Conservation (phyloP, 331 rosid species). For the Quercus phellos region DNA sequence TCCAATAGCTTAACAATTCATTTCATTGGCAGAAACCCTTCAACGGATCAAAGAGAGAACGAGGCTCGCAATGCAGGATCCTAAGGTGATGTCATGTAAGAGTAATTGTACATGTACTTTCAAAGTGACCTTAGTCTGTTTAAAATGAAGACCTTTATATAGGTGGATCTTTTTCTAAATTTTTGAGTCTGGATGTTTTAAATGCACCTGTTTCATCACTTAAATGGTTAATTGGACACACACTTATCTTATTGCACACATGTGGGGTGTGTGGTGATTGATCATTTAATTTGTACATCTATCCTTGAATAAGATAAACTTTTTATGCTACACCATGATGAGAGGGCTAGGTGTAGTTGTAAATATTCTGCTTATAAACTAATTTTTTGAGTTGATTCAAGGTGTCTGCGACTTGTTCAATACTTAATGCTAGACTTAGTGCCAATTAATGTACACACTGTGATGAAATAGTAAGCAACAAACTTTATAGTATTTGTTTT, state of each 20-base stretch:
- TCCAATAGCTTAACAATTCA: conserved; percentile 3
- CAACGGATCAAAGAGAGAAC: conserved; percentile 83
- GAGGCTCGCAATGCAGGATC: conserved; percentile 93
- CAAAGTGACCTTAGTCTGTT: conserved; percentile 18
- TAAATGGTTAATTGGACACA: neutral
- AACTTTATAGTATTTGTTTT: neutral
- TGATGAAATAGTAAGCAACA: neutral
- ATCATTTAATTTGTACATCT: neutral
- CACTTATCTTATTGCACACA: neutral
- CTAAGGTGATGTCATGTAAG: conserved; percentile 99
- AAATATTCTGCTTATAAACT: neutral
- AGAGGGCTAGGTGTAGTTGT: neutral
- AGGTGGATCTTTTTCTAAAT: neutral
- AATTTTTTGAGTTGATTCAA: neutral
- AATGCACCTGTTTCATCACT: neutral
- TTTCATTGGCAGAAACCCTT: conserved; percentile 63
- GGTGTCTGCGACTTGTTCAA: neutral
- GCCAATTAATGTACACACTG: neutral
- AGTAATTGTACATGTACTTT: conserved; percentile 41
- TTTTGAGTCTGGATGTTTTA: neutral
- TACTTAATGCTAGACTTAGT: neutral
- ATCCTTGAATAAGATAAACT: neutral
- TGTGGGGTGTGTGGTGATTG: neutral
- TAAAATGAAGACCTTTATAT: neutral
- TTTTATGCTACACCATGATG: neutral